Evolutionary conservation across 108 stramenopile species (phyloP), one percentile per base, ranked within the genome.

Genomic region (Fragilariopsis cylindrus): DNA sequence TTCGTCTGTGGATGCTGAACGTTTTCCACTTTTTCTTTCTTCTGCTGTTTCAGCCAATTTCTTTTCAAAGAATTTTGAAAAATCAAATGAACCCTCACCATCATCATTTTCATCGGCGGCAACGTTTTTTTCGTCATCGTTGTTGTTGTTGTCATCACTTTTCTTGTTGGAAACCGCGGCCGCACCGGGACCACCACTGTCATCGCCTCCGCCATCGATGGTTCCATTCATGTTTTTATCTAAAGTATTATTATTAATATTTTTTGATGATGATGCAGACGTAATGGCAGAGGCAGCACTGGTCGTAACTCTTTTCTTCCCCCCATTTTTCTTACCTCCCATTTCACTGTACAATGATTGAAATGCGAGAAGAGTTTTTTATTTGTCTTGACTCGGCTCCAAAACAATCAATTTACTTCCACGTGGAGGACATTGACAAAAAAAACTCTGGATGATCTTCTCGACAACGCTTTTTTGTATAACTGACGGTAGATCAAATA

Each of bases 301-400:
- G 62, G 16, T 63, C 42, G 62, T 41, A 63, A 44, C 62, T 63
- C 45, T 63, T 41, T 63, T 63, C 13, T 44, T 43, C 45, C 62
- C 62, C 62, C 42, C 62, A 63, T 63, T 63, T 63, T 63, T 63
- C 62, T 63, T 43, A 12, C 62, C 62, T 63, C 8, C 62, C 62
- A 63, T 63, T 41, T 63, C 62, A 42, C 43, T 63, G 30, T 30
- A 30, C 30, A 30, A 30, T 30, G 30, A 30, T 30, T 30, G 30
- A 30, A 30, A 30, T 30, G 30, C 2, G 30, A 30, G 30, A 30
- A 30, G 30, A 30, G 30, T 30, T 30, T 30, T 30, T 30, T 30
- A 30, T 30, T 30, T 30, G 30, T 30, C 30, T 30, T 30, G 19
- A 30, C 30, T 30, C 30, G 30, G 30, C 30, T 30, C 30, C 30